phyloP scores from a whole-genome alignment of 2,329 filamentous ascomycete species.

The Colletotrichum sp. region DNA sequence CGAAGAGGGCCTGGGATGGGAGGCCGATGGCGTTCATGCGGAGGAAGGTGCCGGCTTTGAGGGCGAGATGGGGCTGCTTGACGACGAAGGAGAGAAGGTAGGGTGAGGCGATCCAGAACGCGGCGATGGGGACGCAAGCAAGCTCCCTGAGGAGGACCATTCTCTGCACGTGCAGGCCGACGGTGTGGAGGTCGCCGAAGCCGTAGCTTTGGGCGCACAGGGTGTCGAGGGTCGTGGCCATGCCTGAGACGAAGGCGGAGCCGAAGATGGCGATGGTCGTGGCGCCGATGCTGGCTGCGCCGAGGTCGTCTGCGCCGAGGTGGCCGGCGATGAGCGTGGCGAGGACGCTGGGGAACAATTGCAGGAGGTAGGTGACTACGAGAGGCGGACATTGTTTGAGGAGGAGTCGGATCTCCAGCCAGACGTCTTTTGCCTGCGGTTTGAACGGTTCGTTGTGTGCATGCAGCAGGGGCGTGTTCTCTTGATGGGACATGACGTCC shows the following conservation, averaged over 20 bases:
- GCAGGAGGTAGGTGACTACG: constrained; percentile 54
- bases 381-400: constrained; percentile 48
- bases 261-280: constrained; percentile 61
- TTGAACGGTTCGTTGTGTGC: accelerated
- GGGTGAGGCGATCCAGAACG: constrained; percentile 53
- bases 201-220: constrained; percentile 57
- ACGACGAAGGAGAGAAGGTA: constrained; percentile 49
- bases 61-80: constrained; percentile 51
- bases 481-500: neutral
- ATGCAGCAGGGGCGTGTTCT: neutral
- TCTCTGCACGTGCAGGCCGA: constrained; percentile 58
- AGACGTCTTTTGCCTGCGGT: neutral
- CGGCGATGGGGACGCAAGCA: constrained; percentile 51
- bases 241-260: constrained; percentile 53
- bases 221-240: constrained; percentile 56
- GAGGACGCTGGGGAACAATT: constrained; percentile 54
- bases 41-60: constrained; percentile 54
- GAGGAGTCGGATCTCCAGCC: neutral
- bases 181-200: constrained; percentile 49
- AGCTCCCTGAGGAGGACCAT: constrained; percentile 55
- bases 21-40: constrained; percentile 52
- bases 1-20: constrained; percentile 58
- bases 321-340: constrained; percentile 58
- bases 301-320: constrained; percentile 55
- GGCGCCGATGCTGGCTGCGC: constrained; percentile 54